phyloP scores from a whole-genome alignment of 148 eudicot species.

The Euryodendron excelsum region DNA sequence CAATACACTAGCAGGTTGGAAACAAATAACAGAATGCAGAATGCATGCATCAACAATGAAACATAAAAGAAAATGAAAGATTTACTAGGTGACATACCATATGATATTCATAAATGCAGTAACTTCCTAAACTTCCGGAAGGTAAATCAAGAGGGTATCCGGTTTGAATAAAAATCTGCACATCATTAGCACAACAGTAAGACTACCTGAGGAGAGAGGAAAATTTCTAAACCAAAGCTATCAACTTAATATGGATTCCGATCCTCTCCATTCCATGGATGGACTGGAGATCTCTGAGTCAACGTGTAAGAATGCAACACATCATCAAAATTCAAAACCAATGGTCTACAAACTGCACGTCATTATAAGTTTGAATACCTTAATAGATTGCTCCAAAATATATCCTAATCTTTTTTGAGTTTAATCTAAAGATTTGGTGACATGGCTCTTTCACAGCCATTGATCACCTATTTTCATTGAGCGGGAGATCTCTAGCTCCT shows the following conservation, averaged over 20 bases:
- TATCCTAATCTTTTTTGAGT: no score
- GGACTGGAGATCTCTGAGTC: no score
- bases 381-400: no score
- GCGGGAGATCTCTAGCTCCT: no score
- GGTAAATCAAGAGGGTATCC: conserved; percentile 99
- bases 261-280: no score
- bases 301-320: no score
- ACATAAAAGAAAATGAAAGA: neutral
- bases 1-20: neutral
- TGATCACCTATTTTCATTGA: no score
- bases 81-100: conserved; percentile 45
- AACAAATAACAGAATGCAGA: neutral
- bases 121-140: conserved; percentile 98
- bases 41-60: conserved; percentile 1
- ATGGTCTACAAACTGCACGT: no score
- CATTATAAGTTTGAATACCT: no score
- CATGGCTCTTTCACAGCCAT: no score
- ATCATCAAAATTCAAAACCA: no score
- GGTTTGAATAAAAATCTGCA: conserved; percentile 97
- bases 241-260: neutral
- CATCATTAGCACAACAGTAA: conserved; percentile 11
- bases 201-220: neutral
- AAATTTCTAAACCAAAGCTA: neutral
- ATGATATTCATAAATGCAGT: conserved; percentile 96
- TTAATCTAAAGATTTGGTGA: no score